Evolutionary conservation across 2,329 filamentous ascomycete species (phyloP).

Genomic region (Magnaporthiopsis incrustans): DNA sequence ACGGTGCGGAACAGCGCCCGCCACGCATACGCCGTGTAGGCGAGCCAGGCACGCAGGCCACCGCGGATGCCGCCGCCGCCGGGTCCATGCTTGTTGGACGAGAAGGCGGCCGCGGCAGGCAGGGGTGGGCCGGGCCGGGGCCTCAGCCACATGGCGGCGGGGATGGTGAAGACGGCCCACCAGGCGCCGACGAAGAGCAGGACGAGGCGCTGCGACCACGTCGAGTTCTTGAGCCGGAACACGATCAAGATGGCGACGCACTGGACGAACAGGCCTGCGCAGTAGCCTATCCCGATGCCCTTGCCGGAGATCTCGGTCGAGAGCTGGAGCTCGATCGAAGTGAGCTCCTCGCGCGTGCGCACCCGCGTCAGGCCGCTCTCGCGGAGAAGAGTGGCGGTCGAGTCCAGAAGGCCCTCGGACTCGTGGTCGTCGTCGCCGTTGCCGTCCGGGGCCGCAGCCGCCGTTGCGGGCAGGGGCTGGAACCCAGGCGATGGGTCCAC

Average conservation of each 20-base stretch:
- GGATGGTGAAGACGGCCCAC: conserved; percentile 91
- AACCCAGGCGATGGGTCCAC: conserved; percentile 17
- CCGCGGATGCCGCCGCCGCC: conserved; percentile 24
- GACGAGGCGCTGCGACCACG: conserved; percentile 78
- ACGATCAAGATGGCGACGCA: conserved; percentile 73
- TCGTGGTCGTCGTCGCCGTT: background rate
- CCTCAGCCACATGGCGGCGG: conserved; percentile 78
- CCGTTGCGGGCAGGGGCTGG: background rate
- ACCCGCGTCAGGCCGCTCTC: conserved; percentile 27
- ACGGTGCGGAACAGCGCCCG: conserved; percentile 74
- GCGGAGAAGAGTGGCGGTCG: conserved; percentile 39
- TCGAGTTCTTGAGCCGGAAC: conserved; percentile 63
- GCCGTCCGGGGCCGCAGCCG: background rate
- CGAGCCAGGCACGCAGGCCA: conserved; percentile 42
- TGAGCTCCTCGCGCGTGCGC: conserved; percentile 38
- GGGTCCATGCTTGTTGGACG: background rate
- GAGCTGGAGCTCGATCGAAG: conserved; percentile 63
- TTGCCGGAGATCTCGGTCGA: conserved; percentile 88
- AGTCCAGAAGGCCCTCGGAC: conserved; percentile 24
- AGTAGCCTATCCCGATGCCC: conserved; percentile 90
- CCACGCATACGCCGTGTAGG: conserved; percentile 80
- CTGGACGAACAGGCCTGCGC: conserved; percentile 77
- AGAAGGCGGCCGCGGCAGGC: conserved; percentile 24
- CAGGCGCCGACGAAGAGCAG: conserved; percentile 81
- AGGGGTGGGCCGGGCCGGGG: conserved; percentile 83